These are phyloP conservation scores for Rosa hybrid DNA, from an alignment of 331 rosid genomes.

Conservation along the genomic window DNA sequence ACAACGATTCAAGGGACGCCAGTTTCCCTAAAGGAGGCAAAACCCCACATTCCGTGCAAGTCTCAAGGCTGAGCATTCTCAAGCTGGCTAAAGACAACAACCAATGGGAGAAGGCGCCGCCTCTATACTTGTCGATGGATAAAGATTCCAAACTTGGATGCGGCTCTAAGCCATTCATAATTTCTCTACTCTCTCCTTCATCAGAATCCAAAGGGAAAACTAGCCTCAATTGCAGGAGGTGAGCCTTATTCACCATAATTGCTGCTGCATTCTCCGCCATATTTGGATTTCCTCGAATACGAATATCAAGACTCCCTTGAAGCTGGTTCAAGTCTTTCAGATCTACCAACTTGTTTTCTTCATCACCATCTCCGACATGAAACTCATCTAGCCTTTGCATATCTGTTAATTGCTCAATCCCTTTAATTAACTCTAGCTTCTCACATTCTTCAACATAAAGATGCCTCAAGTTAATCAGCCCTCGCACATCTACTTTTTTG, in stretches of 20 bases:
- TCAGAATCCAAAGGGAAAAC: background rate
- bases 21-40: background rate
- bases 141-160: background rate
- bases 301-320: background rate
- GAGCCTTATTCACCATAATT: background rate
- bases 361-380: background rate
- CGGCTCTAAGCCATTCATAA: background rate
- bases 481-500: background rate
- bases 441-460: background rate
- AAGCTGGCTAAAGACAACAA: background rate
- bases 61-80: rapidly evolving
- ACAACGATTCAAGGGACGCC: background rate
- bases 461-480: background rate
- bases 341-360: background rate
- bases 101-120: background rate
- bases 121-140: rapidly evolving
- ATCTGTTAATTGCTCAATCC: background rate
- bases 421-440: background rate
- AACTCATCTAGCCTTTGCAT: background rate
- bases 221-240: background rate
- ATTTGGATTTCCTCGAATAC: rapidly evolving
- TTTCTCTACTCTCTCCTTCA: background rate
- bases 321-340: background rate
- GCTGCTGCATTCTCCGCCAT: background rate
- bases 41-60: rapidly evolving